Evolutionary conservation across 257 asterid species (phyloP), one percentile per base, ranked within the genome.

Genomic region (Salvia miltiorrhiza): DNA sequence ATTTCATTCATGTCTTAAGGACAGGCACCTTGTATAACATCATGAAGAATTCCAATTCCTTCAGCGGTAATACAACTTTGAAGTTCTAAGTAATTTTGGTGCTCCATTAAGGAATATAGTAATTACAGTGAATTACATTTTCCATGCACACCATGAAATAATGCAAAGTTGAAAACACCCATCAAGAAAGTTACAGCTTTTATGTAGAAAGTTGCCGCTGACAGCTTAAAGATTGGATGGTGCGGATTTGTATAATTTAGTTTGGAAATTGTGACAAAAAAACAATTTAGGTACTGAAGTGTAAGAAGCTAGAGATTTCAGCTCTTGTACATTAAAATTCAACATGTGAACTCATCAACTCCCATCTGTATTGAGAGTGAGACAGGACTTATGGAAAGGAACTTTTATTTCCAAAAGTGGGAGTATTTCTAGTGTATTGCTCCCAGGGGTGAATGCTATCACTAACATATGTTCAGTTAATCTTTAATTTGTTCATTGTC

Each of bases 1-100:
- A 8, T 28, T 26, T 10, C 33, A 23, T 39, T 68, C 47, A 70
- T 65, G 19, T 62, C 58, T 57, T 47, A 12, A 17, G n/a, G 65
- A 21, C 73, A 48, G 44, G 17, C 37, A 44, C 43, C 61, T 69
- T 63, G 63, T 75, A 61, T 35, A 65, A 66, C 60, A 52, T 69
- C 67, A 32, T 14, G 65, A 9, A 12, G 64, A 67, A 14, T 9
- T 64, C 56, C 37, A 23, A 21, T 39, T 44, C 57, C 30, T 20
- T 40, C 21, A 41, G 48, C 60, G 44, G 52, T 60, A 39, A 13
- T 39, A 33, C 26, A 37, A 53, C n/a, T 57, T 35, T 63, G 49
- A 47, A 62, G 70, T 14, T 70, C 54, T 24, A 56, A 65, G 41
- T 57, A 62, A 41, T 70, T 32, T 26, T 21, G 40, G 16, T 63